Evolutionary conservation across 768 basidiomycete species (phyloP), one percentile per base, ranked within the genome.

Genomic region (Collybia sordida): DNA sequence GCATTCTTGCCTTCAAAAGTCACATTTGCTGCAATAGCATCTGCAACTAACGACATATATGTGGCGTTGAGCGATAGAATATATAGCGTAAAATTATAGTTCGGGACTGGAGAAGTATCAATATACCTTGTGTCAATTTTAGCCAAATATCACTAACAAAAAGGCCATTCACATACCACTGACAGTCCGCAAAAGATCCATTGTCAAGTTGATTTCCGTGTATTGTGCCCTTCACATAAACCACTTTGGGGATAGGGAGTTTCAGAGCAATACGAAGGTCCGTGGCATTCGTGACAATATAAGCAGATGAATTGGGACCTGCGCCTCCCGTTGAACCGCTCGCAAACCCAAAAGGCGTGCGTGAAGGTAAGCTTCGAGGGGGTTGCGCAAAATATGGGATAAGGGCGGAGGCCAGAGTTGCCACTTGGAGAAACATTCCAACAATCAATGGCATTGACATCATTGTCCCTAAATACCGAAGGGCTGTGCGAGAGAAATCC

Each of bases 1-100:
- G 54, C 57, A 38, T 58, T 58, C 51, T 45, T 50, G 11, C 57
- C 57, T 44, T 58, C 54, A 18, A 58, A 58, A 5, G 57, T 55
- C 11, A 34, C 51, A 45, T 55, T 55, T 12, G 41, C 47, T 8
- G 53, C 53, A 6, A 44, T 47, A 4, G 57, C 57, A 8, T 47
- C 36, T 18, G 45, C 43, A 28, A 58, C 51, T 2, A 58, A 42
- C 12, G 34, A 17, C 24, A 51, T 42, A 17, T 58, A 55, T 6
- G 57, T 58, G 43, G 49, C 44, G 28, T 55, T 55, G 37, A 58
- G 38, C 25, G 50, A 48, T 11, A 53, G 54, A 5, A 58, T 38
- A 31, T 55, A 58, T 21, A 45, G 40, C 17, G 54, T 55, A 43
- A 57, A 54, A 22, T 57, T 49, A 50, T 51, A 57, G 15, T 50